Conservation (phyloP, 2,329 filamentous ascomycete genomes). For the Trichoderma pleuroti region DNA sequence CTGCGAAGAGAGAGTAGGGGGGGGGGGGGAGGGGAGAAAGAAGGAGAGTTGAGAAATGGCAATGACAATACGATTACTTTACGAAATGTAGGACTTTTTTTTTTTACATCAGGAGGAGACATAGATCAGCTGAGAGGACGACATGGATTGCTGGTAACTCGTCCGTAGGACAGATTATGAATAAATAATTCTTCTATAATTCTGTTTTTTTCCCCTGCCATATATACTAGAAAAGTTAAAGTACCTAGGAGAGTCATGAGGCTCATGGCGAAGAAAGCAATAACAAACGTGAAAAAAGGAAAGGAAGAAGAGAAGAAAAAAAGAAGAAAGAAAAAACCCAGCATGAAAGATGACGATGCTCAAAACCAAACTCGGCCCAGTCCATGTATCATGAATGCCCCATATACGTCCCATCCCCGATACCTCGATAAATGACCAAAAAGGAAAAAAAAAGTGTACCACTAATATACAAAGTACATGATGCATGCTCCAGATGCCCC, state of each 20-base stretch:
- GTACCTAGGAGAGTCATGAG: not conserved
- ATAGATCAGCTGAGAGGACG: not conserved
- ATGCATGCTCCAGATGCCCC: not conserved
- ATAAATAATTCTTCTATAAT: conserved; percentile 4
- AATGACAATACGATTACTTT: not conserved
- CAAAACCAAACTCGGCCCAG: not conserved
- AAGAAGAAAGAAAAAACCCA: not conserved
- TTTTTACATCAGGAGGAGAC: not conserved
- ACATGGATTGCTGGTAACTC: not conserved
- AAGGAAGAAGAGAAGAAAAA: not conserved
- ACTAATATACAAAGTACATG: conserved; percentile 8
- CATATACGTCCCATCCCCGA: not conserved
- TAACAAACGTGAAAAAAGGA: not conserved
- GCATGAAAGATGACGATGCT: not conserved
- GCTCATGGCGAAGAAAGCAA: not conserved
- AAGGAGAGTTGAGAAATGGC: not conserved
- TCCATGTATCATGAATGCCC: conserved; percentile 4
- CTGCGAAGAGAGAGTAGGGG: not conserved
- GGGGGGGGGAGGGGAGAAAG: not conserved
- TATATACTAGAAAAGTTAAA: not conserved
- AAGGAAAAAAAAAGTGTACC: not conserved
- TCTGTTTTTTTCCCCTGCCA: not conserved
- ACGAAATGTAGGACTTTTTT: conserved; percentile 1
- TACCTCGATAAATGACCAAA: not conserved
- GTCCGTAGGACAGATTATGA: not conserved